Evolutionary conservation across 2,329 filamentous ascomycete genomes (phyloP), one percentile per base, ranked within the genome.

Genomic region (Magnaporthiopsis rhizophila): DNA sequence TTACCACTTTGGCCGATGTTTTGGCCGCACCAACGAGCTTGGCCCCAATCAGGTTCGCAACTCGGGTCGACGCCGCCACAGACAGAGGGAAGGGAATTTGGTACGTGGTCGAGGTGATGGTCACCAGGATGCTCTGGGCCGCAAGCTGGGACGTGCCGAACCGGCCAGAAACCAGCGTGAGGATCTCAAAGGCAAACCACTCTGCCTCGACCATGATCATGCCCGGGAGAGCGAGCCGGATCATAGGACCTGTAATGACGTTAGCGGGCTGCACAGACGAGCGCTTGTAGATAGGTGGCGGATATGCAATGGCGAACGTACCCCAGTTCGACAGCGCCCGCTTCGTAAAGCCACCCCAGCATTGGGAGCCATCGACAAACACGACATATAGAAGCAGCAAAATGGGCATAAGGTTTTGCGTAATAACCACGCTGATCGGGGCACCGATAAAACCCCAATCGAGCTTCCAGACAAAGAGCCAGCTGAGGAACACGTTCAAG

Each of bases 151-250:
- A 88, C 1, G 90, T 86, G 21, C 90, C 90, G 65, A 97, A 88
- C 69, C 90, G 91, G 62, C 89, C 91, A 0, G 91, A 86, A 11
- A 88, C 86, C n/a, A 97, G 81, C 0, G 92, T 97, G 67, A 97
- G 80, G 61, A 97, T 86, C 74, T 98, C 94, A 74, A 98, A 98
- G 8, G 93, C 92, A 13, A 97, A 83, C 78, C 91, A 96, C 74
- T 98, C 94, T 6, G 94, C 92, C 74, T 96, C 88, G 2, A 98
- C 89, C 93, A 97, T 97, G 68, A 97, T 80, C 74, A 98, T 87
- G 1, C 94, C 94, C 0, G 94, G 93, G 15, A 97, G 79, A 0
- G 94, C 92, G 53, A 98, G 87, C 61, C 87, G 86, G 70, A 98
- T 85, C 94, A 96, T 96, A 11, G 89, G 88, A 1, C 81, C 78